phyloP scores from a whole-genome alignment of 2,329 filamentous ascomycete genomes.

The Pseudogymnoascus verrucosus region DNA sequence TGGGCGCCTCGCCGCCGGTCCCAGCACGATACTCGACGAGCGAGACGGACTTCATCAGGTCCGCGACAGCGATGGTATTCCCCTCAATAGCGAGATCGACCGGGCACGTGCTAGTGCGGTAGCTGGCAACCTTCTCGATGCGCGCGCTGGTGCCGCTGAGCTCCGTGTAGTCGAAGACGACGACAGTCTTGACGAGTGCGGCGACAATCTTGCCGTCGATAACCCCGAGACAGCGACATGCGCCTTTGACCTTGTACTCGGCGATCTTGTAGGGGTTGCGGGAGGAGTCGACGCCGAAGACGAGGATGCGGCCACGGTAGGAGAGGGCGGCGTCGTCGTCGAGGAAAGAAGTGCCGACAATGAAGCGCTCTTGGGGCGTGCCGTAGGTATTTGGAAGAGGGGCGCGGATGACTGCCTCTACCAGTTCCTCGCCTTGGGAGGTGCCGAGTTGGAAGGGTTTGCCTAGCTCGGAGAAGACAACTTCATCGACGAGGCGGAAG shows the following conservation, averaged over 20 bases:
- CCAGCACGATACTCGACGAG: conserved; percentile 64
- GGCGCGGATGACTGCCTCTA: conserved; percentile 76
- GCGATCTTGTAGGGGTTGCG: conserved; percentile 65
- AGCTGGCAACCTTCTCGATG: conserved; percentile 65
- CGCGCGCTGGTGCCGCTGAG: conserved; percentile 46
- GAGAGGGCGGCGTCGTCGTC: conserved; percentile 43
- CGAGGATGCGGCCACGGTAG: conserved; percentile 68
- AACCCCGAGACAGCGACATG: conserved; percentile 70
- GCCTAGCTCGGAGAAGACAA: conserved; percentile 72
- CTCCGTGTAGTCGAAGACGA: conserved; percentile 49
- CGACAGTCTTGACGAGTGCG: conserved; percentile 80
- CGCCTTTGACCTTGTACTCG: conserved; percentile 64
- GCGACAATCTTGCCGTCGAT: conserved; percentile 73
- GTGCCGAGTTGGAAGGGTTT: conserved; percentile 54
- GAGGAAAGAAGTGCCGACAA: conserved; percentile 82
- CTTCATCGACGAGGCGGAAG: conserved; percentile 87
- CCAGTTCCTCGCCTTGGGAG: conserved; percentile 53
- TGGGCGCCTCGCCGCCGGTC: conserved; percentile 47
- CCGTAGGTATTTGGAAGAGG: conserved; percentile 56
- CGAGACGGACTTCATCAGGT: conserved; percentile 88
- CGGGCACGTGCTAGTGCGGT: conserved; percentile 75
- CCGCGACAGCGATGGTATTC: conserved; percentile 72
- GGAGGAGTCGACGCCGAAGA: conserved; percentile 74
- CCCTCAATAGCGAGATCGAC: conserved; percentile 70
- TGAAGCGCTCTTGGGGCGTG: conserved; percentile 63